Evolutionary conservation across 2,329 filamentous ascomycete genomes (phyloP).

Genomic region (Alternaria sp.): DNA sequence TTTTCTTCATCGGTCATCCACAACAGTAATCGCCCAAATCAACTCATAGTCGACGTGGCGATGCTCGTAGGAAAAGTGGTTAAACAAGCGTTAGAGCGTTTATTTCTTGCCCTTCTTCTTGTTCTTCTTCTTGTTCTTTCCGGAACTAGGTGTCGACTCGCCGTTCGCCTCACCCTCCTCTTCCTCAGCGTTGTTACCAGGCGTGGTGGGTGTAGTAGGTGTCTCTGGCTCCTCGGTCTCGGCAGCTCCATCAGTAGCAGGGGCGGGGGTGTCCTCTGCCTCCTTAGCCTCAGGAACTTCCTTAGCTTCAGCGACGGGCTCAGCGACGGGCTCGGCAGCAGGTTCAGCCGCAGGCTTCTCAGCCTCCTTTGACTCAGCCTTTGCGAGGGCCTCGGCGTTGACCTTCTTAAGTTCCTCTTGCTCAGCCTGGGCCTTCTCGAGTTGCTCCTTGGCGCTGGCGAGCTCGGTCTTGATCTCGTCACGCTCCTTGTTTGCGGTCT

Average conservation of each 20-base stretch:
- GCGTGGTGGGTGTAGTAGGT: constrained; percentile 10
- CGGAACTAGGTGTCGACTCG: constrained; percentile 9
- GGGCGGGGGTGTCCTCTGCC: neutral
- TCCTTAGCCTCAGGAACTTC: constrained; percentile 6
- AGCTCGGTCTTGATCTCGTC: constrained; percentile 31
- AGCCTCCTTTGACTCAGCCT: constrained; percentile 30
- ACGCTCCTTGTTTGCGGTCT: constrained; percentile 29
- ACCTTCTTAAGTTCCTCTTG: constrained; percentile 28
- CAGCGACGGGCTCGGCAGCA: neutral
- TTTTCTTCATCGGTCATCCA: neutral
- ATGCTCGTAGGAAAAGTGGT: neutral
- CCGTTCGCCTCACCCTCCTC: constrained; percentile 8
- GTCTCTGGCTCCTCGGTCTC: constrained; percentile 9
- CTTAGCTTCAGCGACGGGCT: constrained; percentile 6
- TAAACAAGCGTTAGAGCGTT: neutral
- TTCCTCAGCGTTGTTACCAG: constrained; percentile 7
- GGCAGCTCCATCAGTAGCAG: neutral
- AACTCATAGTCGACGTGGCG: neutral
- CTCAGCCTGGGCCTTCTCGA: constrained; percentile 29
- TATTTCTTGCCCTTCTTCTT: constrained; percentile 32
- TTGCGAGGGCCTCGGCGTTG: constrained; percentile 24
- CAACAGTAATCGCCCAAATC: neutral
- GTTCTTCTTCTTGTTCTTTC: constrained; percentile 27
- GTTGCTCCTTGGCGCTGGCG: constrained; percentile 30
- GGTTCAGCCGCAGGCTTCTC: constrained; percentile 17